phyloP scores from a whole-genome alignment of 441 rosid species.

The Isatis lusitanica region DNA sequence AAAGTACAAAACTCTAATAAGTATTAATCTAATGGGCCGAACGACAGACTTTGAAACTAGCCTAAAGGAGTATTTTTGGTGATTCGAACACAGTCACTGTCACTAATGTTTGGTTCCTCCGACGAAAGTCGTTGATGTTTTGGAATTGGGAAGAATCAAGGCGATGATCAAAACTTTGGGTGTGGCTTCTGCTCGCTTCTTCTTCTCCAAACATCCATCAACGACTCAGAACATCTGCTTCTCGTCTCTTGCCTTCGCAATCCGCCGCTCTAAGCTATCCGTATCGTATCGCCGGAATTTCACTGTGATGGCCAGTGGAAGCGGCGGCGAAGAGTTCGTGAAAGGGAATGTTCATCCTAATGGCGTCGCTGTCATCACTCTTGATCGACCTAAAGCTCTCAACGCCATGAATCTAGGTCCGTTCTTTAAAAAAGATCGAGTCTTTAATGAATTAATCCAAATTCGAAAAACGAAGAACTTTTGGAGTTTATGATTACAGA shows the following conservation, averaged over 20 bases:
- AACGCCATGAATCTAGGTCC: constrained; percentile 73
- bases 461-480: neutral
- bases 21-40: too few relatives aligned
- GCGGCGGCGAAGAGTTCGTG: constrained; percentile 53
- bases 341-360: constrained; percentile 70
- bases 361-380: constrained; percentile 86
- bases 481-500: constrained; percentile 42
- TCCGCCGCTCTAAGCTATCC: constrained; percentile 7
- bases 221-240: neutral
- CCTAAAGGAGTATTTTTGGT: neutral
- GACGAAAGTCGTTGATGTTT: neutral
- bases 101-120: constrained; percentile 17
- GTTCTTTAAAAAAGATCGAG: neutral
- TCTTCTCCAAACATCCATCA: constrained; percentile 34
- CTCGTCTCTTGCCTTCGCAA: neutral
- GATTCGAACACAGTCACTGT: neutral
- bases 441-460: neutral
- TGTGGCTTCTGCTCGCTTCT: constrained; percentile 36
- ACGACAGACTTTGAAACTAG: too few relatives aligned
- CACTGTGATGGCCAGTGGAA: constrained; percentile 50
- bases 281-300: constrained; percentile 31
- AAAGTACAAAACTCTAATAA: too few relatives aligned
- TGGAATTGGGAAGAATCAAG: neutral
- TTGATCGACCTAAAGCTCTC: constrained; percentile 90
- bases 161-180: constrained; percentile 40